phyloP scores from a whole-genome alignment of 306 rosid genomes.

The Albizia julibrissin region DNA sequence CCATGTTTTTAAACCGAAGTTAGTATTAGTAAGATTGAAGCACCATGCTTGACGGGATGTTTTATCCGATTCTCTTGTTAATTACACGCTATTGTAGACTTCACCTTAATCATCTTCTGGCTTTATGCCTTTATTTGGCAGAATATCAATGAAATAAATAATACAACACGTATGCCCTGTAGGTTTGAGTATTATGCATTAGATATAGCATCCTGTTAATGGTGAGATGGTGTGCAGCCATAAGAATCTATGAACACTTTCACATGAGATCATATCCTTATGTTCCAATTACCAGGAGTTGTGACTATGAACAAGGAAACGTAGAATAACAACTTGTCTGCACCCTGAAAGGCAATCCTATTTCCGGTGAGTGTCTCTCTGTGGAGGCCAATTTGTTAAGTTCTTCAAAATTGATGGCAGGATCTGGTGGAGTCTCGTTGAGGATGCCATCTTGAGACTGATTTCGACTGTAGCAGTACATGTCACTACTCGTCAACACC shows the following conservation, averaged over 20 bases:
- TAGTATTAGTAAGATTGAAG: neutral
- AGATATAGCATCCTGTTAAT: neutral
- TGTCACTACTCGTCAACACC: slow-evolving; percentile 27
- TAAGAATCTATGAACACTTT: slow-evolving; percentile 19
- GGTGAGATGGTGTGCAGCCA: slow-evolving; percentile 14
- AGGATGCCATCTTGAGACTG: slow-evolving; percentile 41
- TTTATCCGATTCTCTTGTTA: neutral
- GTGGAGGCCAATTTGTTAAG: slow-evolving; percentile 42
- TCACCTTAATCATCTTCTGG: neutral
- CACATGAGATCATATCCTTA: slow-evolving; percentile 12
- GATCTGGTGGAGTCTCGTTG: slow-evolving; percentile 28
- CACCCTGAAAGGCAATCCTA: slow-evolving; percentile 11
- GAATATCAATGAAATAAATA: slow-evolving; percentile 27
- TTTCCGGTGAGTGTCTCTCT: slow-evolving; percentile 25
- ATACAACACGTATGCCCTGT: neutral
- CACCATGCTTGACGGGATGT: neutral
- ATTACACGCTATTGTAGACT: neutral
- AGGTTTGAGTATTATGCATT: slow-evolving; percentile 1
- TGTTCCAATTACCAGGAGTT: slow-evolving; percentile 22
- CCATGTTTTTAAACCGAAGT: neutral
- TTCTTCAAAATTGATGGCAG: slow-evolving; percentile 44
- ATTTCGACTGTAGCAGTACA: slow-evolving; percentile 36
- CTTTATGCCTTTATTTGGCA: neutral
- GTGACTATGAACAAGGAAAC: slow-evolving; percentile 23
- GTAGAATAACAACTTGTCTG: slow-evolving; percentile 7